Conservation (phyloP, 2,329 filamentous ascomycete species). For the Pseudogymnoascus pannorum region DNA sequence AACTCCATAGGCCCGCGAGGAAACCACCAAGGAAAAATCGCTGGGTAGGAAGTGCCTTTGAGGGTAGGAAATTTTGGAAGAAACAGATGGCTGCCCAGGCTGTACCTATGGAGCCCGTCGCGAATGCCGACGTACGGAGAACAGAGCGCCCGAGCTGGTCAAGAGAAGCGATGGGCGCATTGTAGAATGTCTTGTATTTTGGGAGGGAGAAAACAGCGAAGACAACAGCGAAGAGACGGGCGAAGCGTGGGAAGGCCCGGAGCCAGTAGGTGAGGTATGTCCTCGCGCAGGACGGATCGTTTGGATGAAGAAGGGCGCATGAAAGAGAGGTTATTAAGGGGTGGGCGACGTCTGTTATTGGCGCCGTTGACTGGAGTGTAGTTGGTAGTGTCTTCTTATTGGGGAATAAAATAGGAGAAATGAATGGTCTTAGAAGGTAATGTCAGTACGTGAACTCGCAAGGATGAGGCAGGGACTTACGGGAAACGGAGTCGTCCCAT, state of each 20-base stretch:
- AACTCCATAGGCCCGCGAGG: conserved; percentile 77
- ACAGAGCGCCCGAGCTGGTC: conserved; percentile 61
- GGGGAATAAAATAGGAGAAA: conserved; percentile 82
- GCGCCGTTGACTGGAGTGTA: conserved; percentile 60
- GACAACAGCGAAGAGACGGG: conserved; percentile 69
- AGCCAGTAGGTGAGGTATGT: conserved; percentile 87
- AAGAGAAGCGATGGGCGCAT: conserved; percentile 59
- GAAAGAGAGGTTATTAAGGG: conserved; percentile 78
- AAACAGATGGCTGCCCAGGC: conserved; percentile 87
- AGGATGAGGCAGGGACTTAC: conserved; percentile 38
- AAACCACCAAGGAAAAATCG: conserved; percentile 88
- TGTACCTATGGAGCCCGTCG: conserved; percentile 76
- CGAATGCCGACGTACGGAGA: conserved; percentile 67
- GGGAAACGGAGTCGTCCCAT: conserved; percentile 83
- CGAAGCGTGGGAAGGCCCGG: conserved; percentile 69
- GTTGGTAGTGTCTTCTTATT: conserved; percentile 57
- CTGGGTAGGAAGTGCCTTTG: conserved; percentile 67
- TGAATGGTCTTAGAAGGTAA: conserved; percentile 51
- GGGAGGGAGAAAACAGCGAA: conserved; percentile 62
- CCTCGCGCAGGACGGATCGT: conserved; percentile 78
- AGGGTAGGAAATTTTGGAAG: conserved; percentile 73
- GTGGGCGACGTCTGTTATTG: conserved; percentile 77
- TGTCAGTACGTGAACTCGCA: conserved; percentile 14
- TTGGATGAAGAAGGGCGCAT: conserved; percentile 82
- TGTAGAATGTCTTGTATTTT: conserved; percentile 59